These are phyloP conservation scores for Candida krabiensis DNA, from an alignment of 805 yeast species.

Conservation along the genomic window DNA sequence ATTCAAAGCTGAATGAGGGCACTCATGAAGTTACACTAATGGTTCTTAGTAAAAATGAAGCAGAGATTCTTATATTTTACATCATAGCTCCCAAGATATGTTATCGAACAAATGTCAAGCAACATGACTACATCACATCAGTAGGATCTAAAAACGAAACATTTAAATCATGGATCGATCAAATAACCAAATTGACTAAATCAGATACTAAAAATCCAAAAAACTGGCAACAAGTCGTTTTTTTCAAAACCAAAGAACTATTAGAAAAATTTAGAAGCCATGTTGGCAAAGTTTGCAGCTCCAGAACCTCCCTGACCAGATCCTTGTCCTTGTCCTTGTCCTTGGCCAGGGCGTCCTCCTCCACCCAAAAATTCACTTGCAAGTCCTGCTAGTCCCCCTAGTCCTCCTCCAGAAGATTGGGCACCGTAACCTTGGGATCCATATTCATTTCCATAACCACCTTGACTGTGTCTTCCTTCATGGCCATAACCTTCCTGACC, in stretches of 20 bases:
- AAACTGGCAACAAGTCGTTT: background rate
- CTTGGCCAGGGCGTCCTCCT: conserved; percentile 8
- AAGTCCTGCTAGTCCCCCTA: conserved; percentile 8
- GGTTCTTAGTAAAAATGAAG: no score
- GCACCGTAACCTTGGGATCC: background rate
- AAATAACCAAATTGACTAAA: no score
- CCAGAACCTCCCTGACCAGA: conserved; percentile 17
- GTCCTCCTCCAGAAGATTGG: conserved; percentile 5
- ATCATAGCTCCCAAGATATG: no score
- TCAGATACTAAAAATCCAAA: no score
- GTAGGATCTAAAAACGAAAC: no score
- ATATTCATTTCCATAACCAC: conserved; percentile 4
- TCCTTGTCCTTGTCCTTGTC: conserved; percentile 9
- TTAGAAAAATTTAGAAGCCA: conserved; percentile 4
- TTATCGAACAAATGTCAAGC: no score
- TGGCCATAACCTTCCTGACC: conserved; percentile 4
- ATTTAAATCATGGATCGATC: no score
- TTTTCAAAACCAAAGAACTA: no score
- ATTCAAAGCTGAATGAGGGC: no score
- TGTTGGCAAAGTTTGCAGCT: conserved; percentile 3
- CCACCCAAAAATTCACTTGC: conserved; percentile 14
- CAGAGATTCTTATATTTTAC: no score
- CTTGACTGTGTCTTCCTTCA: conserved; percentile 28
- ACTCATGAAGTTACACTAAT: no score
- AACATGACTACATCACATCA: no score